Evolutionary conservation across 257 asterid species (phyloP), one percentile per base, ranked within the genome.

Genomic region (Solanum chiquidenum): DNA sequence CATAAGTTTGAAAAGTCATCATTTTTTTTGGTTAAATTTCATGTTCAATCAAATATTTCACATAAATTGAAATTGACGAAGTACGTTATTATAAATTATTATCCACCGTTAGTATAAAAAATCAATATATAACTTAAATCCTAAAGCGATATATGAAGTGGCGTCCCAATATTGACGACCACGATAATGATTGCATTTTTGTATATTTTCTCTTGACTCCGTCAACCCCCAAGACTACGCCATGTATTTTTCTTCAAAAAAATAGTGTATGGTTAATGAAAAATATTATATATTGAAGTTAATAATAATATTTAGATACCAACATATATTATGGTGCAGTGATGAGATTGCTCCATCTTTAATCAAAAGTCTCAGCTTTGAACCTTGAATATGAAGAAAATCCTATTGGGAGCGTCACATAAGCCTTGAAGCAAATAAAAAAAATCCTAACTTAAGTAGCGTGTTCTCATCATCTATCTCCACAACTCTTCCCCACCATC

Each of bases 331-430:
- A 16, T 6, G 3, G 1, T 49, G 21, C 20, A 49, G 0, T 49
- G 20, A 49, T 6, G 4, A 52, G 0, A 52, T 9, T 52, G 4
- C 0, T 16, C 3, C 0, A 52, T 52, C 0, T 2, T 52, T 52
- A 52, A 52, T 16, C 62, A 52, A 0, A 16, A 52, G 0, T 52
- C 3, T 52, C 62, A 16, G 0, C 0, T 52, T 52, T 6, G 0
- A 52, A 6, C 23, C 62, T 52, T 52, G 9, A 5, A 6, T 52
- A 18, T 52, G 9, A 52, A 52, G 9, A 52, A 6, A 52, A 16
- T 6, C 9, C 4, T 16, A 52, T 52, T 6, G 9, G 7, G 0
- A 52, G 9, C 1, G 4, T 0, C 60, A 52, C 60, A 2, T 16
- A 52, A 52, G 9, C 62, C 23, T 0, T 16, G 9, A 16, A 16